Conservation (phyloP, 345 rosid species). For the Eucalyptus marginata region DNA sequence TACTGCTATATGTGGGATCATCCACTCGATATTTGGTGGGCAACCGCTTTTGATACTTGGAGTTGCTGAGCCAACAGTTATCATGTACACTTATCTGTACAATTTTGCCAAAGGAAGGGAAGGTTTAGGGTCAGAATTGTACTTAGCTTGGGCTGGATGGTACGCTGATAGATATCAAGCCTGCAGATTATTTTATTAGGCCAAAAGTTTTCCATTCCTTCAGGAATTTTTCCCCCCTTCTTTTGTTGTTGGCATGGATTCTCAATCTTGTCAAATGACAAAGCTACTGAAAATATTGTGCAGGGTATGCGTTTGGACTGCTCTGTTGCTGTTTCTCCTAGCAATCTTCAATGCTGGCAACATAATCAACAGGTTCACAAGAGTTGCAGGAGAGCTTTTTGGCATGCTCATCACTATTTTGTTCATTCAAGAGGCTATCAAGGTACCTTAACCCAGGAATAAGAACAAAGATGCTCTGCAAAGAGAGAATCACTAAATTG, state of each 20-base stretch:
- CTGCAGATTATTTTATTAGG: background rate
- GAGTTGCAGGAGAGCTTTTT: slow-evolving; percentile 77
- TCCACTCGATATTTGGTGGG: slow-evolving; percentile 76
- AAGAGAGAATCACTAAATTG: background rate
- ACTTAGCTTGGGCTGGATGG: slow-evolving; percentile 92
- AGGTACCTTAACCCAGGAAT: slow-evolving; percentile 16
- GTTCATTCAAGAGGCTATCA: slow-evolving; percentile 78
- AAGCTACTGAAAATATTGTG: background rate
- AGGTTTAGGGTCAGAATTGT: slow-evolving; percentile 49
- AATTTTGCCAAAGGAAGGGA: slow-evolving; percentile 55
- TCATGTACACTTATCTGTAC: slow-evolving; percentile 70
- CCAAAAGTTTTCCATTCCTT: background rate
- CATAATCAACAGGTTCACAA: slow-evolving; percentile 66
- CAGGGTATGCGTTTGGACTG: slow-evolving; percentile 95
- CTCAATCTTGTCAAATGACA: background rate
- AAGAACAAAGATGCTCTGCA: background rate
- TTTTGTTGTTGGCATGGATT: background rate
- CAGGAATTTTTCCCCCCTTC: background rate
- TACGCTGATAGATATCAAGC: background rate
- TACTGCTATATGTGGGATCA: slow-evolving; percentile 70
- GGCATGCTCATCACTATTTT: slow-evolving; percentile 76
- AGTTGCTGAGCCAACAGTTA: slow-evolving; percentile 83
- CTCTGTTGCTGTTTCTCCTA: slow-evolving; percentile 53
- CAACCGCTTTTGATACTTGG: slow-evolving; percentile 76
- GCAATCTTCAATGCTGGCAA: slow-evolving; percentile 51